A percentile compares a stretch with the other conserved stretches of the same genome.
These are phyloP conservation scores for Diversispora eburnea DNA, from an alignment of 192 early-diverging fungal genomes.

Conservation along the genomic window DNA sequence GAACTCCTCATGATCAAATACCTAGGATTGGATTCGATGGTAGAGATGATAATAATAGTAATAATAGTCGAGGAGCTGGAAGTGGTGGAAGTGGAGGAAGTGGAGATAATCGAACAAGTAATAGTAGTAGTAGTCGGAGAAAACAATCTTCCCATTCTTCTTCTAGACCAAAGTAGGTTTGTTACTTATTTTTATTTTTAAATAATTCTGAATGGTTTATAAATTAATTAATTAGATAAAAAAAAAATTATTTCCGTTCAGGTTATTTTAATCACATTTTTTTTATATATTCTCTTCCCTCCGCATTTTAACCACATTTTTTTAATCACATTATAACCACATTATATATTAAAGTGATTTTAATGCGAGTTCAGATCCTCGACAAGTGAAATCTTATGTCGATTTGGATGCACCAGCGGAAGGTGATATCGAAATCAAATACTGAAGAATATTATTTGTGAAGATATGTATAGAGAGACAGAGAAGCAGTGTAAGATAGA, in stretches of 20 bases:
- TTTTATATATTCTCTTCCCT: too few species aligned
- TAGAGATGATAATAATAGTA: neutral
- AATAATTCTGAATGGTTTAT: neutral
- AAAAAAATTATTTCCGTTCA: neutral
- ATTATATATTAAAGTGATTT: neutral
- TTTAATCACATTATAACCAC: too few species aligned
- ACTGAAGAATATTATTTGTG: constrained; percentile 17
- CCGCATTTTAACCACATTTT: too few species aligned
- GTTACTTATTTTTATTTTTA: neutral
- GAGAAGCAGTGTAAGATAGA: neutral
- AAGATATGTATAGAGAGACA: neutral
- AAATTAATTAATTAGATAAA: neutral
- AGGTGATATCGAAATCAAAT: constrained; percentile 62
- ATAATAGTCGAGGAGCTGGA: neutral
- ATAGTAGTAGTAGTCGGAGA: neutral
- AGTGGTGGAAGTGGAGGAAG: neutral
- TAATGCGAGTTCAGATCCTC: constrained; percentile 57
- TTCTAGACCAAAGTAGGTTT: constrained; percentile 34
- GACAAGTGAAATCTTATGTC: constrained; percentile 79
- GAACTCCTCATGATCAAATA: constrained; percentile 54
- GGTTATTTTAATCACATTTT: too few species aligned
- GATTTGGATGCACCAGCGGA: constrained; percentile 86
- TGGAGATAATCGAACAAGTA: neutral
- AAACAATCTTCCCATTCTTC: neutral
- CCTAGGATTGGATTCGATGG: constrained; percentile 57